Evolutionary conservation across 2,329 filamentous ascomycete genomes (phyloP), one percentile per base, ranked within the genome.

Genomic region (Pseudocercospora vitis): DNA sequence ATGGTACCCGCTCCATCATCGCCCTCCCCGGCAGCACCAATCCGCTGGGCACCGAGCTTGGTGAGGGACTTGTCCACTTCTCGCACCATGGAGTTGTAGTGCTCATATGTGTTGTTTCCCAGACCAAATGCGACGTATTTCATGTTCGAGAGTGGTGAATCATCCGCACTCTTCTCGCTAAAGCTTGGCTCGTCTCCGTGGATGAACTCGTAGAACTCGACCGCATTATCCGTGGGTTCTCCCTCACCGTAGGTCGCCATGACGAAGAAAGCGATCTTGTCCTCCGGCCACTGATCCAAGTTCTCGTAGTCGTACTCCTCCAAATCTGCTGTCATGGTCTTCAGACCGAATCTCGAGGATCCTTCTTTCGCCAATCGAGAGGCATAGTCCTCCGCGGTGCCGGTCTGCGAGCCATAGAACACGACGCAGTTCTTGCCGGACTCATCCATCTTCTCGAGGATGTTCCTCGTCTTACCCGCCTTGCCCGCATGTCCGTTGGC

Each of bases 51-150:
- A 57, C 94, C 94, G 16, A 95, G 80, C 67, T 88, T 92, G 68
- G 84, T 80, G 55, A 99, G 78, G 58, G 85, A 85, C 71, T 87
- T 85, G 75, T 94, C 85, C 53, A 97, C 86, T 60, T 92, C 89
- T 71, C 92, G 90, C 56, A 99, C 91, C 90, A 99, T 96, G 48
- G 88, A 88, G 78, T 99, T 99, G 81, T 96, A 99, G 79, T 99
- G 94, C 71, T 99, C 94, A 71, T 99, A 99, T 23, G 94, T 97
- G 79, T 97, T 99, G 80, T 99, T 99, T 63, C 94, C 94, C 32
- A 99, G 84, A 68, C 94, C 94, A 67, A 99, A 99, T 53, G 91
- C 83, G 68, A 99, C 91, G 70, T 91, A 99, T 72, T 91, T 92
- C 69, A 99, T 82, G 67, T 89, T 91, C 48, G 76, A 79, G 50